Conservation (phyloP, 2,329 filamentous ascomycete species). For the Thelonectria discophora region DNA sequence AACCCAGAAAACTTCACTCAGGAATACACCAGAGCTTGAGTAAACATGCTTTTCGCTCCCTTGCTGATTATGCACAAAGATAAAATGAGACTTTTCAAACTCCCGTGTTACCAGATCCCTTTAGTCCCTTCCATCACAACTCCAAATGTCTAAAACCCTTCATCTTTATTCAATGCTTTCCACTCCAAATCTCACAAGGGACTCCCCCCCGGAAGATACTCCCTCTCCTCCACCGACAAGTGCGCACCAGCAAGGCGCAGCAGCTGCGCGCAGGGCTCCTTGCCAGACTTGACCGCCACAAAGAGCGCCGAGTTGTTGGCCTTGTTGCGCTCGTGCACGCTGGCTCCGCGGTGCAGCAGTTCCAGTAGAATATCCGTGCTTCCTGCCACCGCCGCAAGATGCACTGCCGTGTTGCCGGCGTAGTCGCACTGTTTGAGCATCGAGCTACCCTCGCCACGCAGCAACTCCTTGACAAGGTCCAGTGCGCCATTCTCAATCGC, state of each 20-base stretch:
- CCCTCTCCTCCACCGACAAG: constrained; percentile 56
- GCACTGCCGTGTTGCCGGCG: constrained; percentile 77
- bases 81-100: too few relatives aligned
- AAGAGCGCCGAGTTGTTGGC: constrained; percentile 74
- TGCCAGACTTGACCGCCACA: constrained; percentile 67
- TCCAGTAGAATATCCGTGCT: constrained; percentile 65
- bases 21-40: too few relatives aligned
- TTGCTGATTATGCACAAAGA: too few relatives aligned
- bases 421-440: constrained; percentile 82
- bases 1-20: too few relatives aligned
- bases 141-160: background rate
- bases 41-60: too few relatives aligned
- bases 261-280: constrained; percentile 61
- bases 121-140: background rate
- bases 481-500: constrained; percentile 79
- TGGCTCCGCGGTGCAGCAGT: constrained; percentile 69
- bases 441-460: constrained; percentile 70
- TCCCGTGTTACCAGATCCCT: background rate
- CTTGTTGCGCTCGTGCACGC: constrained; percentile 71
- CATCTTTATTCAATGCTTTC: background rate
- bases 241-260: constrained; percentile 68
- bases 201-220: constrained; percentile 39
- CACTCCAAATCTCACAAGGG: constrained; percentile 5
- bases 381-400: constrained; percentile 65
- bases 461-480: constrained; percentile 70